A percentile compares a stretch with the other conserved stretches of the same genome.
Evolutionary conservation across 163 green algal species (phyloP).

Genomic region (Coccomyxa subellipsoidea): DNA sequence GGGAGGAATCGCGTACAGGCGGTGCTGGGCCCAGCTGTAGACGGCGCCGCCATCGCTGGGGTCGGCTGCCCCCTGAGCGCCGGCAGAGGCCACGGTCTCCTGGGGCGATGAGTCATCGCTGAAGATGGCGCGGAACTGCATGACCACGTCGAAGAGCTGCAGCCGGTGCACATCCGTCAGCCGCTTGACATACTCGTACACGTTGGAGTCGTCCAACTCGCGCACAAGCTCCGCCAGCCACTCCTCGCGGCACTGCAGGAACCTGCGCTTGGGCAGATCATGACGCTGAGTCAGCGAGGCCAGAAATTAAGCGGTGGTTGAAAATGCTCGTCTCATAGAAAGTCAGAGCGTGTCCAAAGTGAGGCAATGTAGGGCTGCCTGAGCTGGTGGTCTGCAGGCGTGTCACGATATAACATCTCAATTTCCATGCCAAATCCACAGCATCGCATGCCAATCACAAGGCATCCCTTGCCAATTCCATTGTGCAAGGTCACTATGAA

Average conservation of each 20-base stretch:
- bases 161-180: constrained; percentile 88
- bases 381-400: too few species aligned
- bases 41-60: constrained; percentile 14
- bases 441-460: too few species aligned
- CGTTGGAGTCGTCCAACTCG: constrained; percentile 58
- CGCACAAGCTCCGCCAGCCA: constrained; percentile 65
- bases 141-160: constrained; percentile 95
- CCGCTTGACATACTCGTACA: constrained; percentile 89
- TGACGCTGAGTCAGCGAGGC: too few species aligned
- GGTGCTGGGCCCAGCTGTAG: constrained; percentile 56
- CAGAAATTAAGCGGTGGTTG: too few species aligned
- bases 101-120: constrained; percentile 43
- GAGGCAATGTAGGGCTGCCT: too few species aligned
- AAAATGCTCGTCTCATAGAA: too few species aligned
- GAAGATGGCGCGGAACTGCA: constrained; percentile 98
- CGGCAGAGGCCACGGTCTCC: neutral
- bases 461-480: neutral
- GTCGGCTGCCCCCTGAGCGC: neutral
- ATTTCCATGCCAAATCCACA: too few species aligned
- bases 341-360: too few species aligned
- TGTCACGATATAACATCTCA: too few species aligned
- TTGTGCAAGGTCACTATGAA: too few species aligned
- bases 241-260: constrained; percentile 68
- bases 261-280: too few species aligned
- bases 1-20: constrained; percentile 36